Conservation (phyloP, 2,329 filamentous ascomycete species). For the Cordyceps tenuipes region DNA sequence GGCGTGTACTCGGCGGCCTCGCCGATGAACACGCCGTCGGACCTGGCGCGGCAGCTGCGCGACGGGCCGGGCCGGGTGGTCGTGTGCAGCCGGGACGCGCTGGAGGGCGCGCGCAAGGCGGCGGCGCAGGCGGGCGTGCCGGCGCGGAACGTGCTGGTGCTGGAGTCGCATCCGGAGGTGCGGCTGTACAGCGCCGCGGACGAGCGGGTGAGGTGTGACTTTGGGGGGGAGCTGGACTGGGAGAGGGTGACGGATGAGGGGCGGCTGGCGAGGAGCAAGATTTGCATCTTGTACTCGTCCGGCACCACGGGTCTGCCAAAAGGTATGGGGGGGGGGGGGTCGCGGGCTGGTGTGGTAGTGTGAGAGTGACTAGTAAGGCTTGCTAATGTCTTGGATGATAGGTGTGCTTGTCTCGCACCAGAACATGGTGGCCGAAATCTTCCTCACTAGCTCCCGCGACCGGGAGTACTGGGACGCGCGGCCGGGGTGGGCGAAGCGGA, state of each 20-base stretch:
- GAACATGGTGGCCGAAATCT: constrained; percentile 33
- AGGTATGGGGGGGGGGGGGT: too few relatives aligned
- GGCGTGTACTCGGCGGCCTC: constrained; percentile 51
- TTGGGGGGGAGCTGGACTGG: constrained; percentile 40
- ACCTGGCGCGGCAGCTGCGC: constrained; percentile 38
- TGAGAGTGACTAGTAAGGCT: too few relatives aligned
- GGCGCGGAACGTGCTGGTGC: constrained; percentile 39
- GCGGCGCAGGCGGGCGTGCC: constrained; percentile 37
- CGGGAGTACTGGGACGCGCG: constrained; percentile 23
- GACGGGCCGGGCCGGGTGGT: constrained; percentile 29
- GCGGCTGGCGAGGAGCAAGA: constrained; percentile 32
- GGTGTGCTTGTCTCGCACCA: constrained; percentile 36
- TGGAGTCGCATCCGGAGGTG: constrained; percentile 30
- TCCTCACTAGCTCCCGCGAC: constrained; percentile 22
- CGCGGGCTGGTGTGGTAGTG: too few relatives aligned
- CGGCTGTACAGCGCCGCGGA: constrained; percentile 20
- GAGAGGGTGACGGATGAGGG: constrained; percentile 40
- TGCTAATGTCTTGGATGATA: constrained; percentile 1
- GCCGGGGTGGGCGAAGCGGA: constrained; percentile 23
- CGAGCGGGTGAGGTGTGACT: constrained; percentile 19
- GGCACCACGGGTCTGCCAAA: constrained; percentile 42
- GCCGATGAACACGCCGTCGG: constrained; percentile 38
- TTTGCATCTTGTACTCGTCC: constrained; percentile 39
- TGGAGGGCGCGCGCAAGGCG: constrained; percentile 39
- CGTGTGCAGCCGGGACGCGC: constrained; percentile 39